Conservation (phyloP, 2,329 filamentous ascomycete genomes). For the Paraconiothyrium sp. region DNA sequence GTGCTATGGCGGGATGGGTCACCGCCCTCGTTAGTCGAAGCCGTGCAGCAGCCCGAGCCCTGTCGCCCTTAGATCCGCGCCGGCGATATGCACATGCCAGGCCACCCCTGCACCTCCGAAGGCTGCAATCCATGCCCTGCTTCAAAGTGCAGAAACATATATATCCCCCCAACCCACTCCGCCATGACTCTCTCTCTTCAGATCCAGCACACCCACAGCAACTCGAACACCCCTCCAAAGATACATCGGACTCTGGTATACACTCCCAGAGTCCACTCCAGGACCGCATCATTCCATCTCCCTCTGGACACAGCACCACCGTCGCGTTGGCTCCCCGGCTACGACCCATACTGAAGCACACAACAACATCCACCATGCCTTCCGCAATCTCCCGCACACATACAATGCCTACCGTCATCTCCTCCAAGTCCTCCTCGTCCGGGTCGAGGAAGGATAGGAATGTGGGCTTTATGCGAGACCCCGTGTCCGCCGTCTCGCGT, state of each 20-base stretch:
- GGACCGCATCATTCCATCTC: slow-evolving; percentile 34
- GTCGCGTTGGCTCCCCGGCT: slow-evolving; percentile 43
- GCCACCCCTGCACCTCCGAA: slow-evolving; percentile 36
- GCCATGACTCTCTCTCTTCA: slow-evolving; percentile 30
- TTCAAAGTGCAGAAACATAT: slow-evolving; percentile 42
- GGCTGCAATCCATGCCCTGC: slow-evolving; percentile 31
- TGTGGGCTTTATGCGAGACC: slow-evolving; percentile 49
- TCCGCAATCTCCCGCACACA: slow-evolving; percentile 38
- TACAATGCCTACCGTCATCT: slow-evolving; percentile 48
- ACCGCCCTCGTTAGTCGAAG: slow-evolving; percentile 43
- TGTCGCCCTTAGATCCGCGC: slow-evolving; percentile 20
- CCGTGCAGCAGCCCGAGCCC: slow-evolving; percentile 14
- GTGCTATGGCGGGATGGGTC: slow-evolving; percentile 18
- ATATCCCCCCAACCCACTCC: slow-evolving; percentile 32
- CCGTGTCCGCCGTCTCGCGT: slow-evolving; percentile 52
- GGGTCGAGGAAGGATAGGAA: slow-evolving; percentile 43
- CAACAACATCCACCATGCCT: slow-evolving; percentile 41
- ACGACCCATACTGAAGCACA: slow-evolving; percentile 44
- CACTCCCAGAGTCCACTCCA: slow-evolving; percentile 29
- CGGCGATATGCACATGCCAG: slow-evolving; percentile 25
- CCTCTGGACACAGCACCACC: slow-evolving; percentile 34
- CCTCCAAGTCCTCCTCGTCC: slow-evolving; percentile 35
- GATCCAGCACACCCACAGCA: slow-evolving; percentile 21
- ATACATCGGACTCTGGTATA: slow-evolving; percentile 22
- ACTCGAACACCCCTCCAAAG: slow-evolving; percentile 17